phyloP scores from a whole-genome alignment of 331 rosid species.

The Saraca asoca region DNA sequence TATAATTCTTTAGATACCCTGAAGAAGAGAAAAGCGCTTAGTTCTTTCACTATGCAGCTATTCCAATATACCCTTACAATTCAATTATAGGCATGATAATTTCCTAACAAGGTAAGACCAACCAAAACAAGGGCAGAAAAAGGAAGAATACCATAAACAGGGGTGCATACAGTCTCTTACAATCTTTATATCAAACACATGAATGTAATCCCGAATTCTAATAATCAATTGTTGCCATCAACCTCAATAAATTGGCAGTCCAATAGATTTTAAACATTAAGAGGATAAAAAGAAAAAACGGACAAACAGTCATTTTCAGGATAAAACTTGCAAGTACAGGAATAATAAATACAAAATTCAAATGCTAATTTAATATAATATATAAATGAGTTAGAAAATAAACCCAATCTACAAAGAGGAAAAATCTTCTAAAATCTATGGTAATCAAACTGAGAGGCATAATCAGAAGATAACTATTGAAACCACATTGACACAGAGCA shows the following conservation, averaged over 20 bases:
- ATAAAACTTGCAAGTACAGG: too few relatives aligned
- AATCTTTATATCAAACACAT: too few relatives aligned
- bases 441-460: neutral
- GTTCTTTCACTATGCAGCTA: constrained; percentile 26
- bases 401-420: neutral
- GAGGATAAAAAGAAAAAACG: too few relatives aligned
- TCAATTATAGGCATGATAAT: constrained; percentile 1
- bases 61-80: constrained; percentile 9
- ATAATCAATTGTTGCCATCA: too few relatives aligned
- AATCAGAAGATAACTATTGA: neutral
- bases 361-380: neutral
- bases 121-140: constrained; percentile 9
- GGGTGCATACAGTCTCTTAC: too few relatives aligned
- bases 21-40: constrained; percentile 39
- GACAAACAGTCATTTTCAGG: too few relatives aligned
- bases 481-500: constrained; percentile 19
- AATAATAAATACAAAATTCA: too few relatives aligned
- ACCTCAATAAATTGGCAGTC: too few relatives aligned
- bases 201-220: too few relatives aligned
- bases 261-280: too few relatives aligned
- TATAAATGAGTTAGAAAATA: neutral
- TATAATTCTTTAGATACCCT: constrained; percentile 96
- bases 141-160: too few relatives aligned
- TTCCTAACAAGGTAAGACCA: constrained; percentile 7
- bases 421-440: neutral